phyloP scores from a whole-genome alignment of 108 stramenopile genomes.

The Aurantiochytrium sp. region DNA sequence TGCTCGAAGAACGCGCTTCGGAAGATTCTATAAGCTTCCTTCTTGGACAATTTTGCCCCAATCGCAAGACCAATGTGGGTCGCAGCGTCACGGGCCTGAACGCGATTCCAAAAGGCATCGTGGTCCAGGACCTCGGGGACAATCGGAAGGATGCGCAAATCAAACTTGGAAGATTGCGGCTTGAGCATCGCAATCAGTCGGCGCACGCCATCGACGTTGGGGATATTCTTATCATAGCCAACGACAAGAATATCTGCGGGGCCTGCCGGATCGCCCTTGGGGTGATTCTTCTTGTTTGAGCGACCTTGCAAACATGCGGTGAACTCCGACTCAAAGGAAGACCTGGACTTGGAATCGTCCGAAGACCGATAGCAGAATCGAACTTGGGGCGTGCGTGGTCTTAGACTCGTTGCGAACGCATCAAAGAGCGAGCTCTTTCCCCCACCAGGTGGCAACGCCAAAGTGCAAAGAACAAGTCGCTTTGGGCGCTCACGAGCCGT shows the following conservation, averaged over 20 bases:
- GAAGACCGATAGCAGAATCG: neutral
- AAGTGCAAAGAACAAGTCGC: neutral
- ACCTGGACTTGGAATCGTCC: neutral
- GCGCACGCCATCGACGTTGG: neutral
- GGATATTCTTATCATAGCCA: neutral
- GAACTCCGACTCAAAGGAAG: neutral
- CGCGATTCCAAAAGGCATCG: constrained; percentile 12
- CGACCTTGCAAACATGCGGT: neutral
- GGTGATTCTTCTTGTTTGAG: neutral
- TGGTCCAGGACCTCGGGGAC: neutral
- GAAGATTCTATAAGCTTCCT: neutral
- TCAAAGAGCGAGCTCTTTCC: constrained; percentile 10
- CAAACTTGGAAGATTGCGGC: neutral
- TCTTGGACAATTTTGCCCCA: neutral
- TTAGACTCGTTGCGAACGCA: neutral
- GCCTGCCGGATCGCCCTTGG: neutral
- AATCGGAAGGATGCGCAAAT: neutral
- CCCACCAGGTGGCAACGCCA: neutral
- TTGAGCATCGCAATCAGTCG: neutral
- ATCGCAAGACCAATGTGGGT: constrained; percentile 19
- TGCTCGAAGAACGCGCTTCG: neutral
- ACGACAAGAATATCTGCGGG: neutral
- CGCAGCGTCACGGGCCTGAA: neutral
- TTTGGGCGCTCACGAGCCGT: neutral
- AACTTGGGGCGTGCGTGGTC: neutral